phyloP scores from a whole-genome alignment of 2,329 filamentous ascomycete species.

The Cercospora zeina region DNA sequence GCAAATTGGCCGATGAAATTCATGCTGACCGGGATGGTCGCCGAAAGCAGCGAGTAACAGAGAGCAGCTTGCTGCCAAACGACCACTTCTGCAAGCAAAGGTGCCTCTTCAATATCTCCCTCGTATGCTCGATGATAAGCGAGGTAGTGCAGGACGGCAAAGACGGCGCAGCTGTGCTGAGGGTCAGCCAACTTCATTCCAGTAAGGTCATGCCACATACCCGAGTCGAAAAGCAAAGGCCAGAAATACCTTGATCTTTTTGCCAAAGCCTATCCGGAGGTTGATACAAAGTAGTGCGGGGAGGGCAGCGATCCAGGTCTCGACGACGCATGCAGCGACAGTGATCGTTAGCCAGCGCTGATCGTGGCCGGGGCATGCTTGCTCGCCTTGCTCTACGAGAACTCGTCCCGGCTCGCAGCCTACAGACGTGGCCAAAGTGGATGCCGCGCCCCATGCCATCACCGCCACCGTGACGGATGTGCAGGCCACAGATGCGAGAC shows the following conservation, averaged over 20 bases:
- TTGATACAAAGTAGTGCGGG: not conserved
- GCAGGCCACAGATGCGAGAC: not conserved
- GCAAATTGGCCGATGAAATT: constrained; percentile 5
- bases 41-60: constrained; percentile 5
- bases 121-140: not conserved
- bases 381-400: not conserved
- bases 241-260: constrained; percentile 1
- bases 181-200: not conserved
- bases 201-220: not conserved
- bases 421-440: not conserved
- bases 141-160: constrained; percentile 1
- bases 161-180: not conserved
- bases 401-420: not conserved
- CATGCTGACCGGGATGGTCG: constrained; percentile 5
- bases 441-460: not conserved
- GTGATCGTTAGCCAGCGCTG: not conserved
- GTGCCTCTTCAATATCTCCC: not conserved
- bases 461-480: not conserved
- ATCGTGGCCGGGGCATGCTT: not conserved
- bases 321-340: not conserved
- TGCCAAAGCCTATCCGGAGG: not conserved
- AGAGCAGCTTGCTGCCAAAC: constrained; percentile 1
- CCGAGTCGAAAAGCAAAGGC: constrained; percentile 1
- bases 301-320: not conserved
- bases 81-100: constrained; percentile 7